Evolutionary conservation across 805 yeast species (phyloP).

Genomic region (Wilhelminamyces savonicus): DNA sequence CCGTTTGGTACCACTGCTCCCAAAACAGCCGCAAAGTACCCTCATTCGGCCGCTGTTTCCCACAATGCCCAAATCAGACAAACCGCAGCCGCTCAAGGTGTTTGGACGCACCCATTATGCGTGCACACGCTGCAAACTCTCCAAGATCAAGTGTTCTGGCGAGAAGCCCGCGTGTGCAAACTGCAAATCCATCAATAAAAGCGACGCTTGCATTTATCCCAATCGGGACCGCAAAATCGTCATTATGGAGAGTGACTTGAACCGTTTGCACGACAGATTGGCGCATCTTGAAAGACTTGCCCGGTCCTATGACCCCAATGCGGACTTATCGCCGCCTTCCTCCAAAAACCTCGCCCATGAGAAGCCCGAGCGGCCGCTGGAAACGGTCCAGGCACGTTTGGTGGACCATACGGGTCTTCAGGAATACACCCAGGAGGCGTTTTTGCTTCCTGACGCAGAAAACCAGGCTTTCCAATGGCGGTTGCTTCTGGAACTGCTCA

Average conservation of each 20-base stretch:
- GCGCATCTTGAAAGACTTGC: slow-evolving; percentile 22
- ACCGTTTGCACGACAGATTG: slow-evolving; percentile 26
- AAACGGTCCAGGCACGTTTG: slow-evolving; percentile 3
- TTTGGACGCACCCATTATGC: slow-evolving; percentile 39
- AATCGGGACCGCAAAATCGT: slow-evolving; percentile 34
- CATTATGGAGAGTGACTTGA: slow-evolving; percentile 36
- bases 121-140: slow-evolving; percentile 34
- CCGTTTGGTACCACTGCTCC: too few species aligned
- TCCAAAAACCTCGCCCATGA: not conserved
- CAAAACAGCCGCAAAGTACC: too few species aligned
- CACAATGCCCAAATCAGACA: too few species aligned
- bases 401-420: slow-evolving; percentile 1
- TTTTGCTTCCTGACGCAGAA: slow-evolving; percentile 20
- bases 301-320: slow-evolving; percentile 6
- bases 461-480: slow-evolving; percentile 18
- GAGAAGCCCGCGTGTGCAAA: slow-evolving; percentile 36
- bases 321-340: not conserved
- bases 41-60: too few species aligned
- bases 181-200: slow-evolving; percentile 28
- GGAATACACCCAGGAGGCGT: slow-evolving; percentile 13
- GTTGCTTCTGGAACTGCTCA: slow-evolving; percentile 12
- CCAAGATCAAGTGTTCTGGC: slow-evolving; percentile 37
- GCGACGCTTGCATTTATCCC: slow-evolving; percentile 29
- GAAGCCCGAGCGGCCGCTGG: too few species aligned
- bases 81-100: slow-evolving; percentile 30